Conservation (phyloP, 345 rosid species). For the Populus deltoides region DNA sequence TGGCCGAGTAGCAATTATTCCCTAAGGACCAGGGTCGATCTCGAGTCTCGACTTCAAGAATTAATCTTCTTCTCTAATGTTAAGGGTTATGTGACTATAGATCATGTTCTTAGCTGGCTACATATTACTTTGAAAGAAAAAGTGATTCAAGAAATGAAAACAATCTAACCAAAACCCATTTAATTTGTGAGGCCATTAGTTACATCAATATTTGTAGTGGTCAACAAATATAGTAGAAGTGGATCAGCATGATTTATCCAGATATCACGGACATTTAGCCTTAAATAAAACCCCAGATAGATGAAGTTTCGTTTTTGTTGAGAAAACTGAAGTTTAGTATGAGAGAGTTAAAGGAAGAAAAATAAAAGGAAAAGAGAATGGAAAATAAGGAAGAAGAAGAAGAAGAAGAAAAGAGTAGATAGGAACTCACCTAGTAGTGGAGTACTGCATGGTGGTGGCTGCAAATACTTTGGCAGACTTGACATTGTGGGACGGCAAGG, state of each 20-base stretch:
- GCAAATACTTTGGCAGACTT: slow-evolving; percentile 38
- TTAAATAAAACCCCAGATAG: no score
- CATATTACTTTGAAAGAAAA: background rate
- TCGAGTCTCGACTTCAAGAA: no score
- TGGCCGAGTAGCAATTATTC: background rate
- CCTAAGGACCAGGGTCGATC: background rate
- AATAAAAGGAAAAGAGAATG: background rate
- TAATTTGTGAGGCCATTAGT: no score
- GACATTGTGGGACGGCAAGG: slow-evolving; percentile 25
- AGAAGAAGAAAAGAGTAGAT: background rate
- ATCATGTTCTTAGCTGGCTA: background rate
- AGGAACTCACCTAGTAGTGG: no score
- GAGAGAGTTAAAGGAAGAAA: background rate
- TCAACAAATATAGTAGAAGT: no score
- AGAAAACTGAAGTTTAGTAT: no score
- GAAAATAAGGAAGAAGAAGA: background rate
- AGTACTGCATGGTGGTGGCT: slow-evolving; percentile 30
- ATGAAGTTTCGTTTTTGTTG: no score
- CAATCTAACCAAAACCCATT: background rate
- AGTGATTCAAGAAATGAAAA: background rate
- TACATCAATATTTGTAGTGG: no score
- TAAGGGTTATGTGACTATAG: no score
- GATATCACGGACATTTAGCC: no score
- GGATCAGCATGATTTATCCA: no score
- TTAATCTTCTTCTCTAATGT: no score